Conservation (phyloP, 2,329 filamentous ascomycete species). For the Nemania serpens region DNA sequence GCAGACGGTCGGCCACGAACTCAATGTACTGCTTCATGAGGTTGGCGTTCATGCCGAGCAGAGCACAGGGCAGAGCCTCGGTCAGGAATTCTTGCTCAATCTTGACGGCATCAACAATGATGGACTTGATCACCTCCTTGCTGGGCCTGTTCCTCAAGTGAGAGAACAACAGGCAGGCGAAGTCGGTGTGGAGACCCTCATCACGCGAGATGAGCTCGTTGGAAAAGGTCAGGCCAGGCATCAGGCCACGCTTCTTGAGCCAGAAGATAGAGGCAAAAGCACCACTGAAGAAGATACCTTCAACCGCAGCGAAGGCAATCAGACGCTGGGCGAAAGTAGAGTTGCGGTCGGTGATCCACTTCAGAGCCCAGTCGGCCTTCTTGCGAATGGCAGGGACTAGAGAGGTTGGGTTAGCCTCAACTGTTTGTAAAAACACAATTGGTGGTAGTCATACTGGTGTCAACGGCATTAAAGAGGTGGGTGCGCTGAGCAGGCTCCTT, state of each 20-base stretch:
- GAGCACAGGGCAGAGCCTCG: constrained; percentile 87
- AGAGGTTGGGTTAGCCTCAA: constrained; percentile 29
- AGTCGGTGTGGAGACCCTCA: constrained; percentile 99
- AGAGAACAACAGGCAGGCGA: constrained; percentile 96
- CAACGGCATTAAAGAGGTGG: constrained; percentile 97
- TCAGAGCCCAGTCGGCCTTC: constrained; percentile 97
- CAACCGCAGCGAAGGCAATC: constrained; percentile 94
- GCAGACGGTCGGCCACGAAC: constrained; percentile 95
- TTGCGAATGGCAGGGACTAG: constrained; percentile 92
- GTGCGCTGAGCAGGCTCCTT: constrained; percentile 93
- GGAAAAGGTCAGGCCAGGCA: constrained; percentile 98
- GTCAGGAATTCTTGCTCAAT: constrained; percentile 99
- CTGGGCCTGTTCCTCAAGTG: constrained; percentile 90
- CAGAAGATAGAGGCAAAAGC: constrained; percentile 99
- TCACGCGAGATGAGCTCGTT: constrained; percentile 99
- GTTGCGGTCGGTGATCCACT: constrained; percentile 91
- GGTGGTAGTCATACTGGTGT: constrained; percentile 72
- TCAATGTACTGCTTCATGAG: constrained; percentile 99
- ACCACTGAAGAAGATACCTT: constrained; percentile 99
- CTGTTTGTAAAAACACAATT: not conserved
- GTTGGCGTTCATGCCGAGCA: constrained; percentile 95
- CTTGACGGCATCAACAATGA: constrained; percentile 90
- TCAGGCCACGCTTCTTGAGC: constrained; percentile 99
- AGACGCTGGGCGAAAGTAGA: constrained; percentile 95
- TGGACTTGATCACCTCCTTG: constrained; percentile 78